Conservation (phyloP, 805 yeast species). For the Wickerhamomyces alni region DNA sequence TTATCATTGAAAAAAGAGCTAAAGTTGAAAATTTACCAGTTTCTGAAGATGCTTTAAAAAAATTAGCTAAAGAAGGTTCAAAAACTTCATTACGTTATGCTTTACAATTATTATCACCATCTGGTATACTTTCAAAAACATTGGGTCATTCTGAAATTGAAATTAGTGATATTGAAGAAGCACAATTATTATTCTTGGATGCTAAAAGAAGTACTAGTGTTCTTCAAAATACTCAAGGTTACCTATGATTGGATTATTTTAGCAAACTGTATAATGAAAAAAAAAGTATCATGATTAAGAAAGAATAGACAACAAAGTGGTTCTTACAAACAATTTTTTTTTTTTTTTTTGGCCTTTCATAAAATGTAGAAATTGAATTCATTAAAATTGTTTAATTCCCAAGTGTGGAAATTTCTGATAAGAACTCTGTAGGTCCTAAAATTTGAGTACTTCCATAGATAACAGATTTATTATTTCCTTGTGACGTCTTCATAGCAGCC, state of each 20-base stretch:
- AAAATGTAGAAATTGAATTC: no score
- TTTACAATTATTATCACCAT: conserved; percentile 84
- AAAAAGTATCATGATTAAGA: neutral
- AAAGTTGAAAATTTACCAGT: conserved; percentile 68
- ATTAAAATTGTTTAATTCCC: conserved; percentile 23
- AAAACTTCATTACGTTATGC: conserved; percentile 86
- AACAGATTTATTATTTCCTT: conserved; percentile 45
- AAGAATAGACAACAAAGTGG: neutral
- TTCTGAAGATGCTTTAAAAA: conserved; percentile 62
- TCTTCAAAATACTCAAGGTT: conserved; percentile 34
- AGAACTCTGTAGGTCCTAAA: conserved; percentile 61
- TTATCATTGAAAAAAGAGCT: conserved; percentile 80
- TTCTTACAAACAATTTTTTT: no score
- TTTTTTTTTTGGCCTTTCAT: no score
- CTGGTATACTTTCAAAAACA: conserved; percentile 75
- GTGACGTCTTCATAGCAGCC: conserved; percentile 38
- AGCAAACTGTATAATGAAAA: neutral
- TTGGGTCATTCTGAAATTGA: conserved; percentile 64
- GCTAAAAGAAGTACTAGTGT: conserved; percentile 75
- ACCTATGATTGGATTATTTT: conserved; percentile 20
- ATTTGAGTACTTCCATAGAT: conserved; percentile 86
- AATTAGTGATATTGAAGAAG: conserved; percentile 74
- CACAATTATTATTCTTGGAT: conserved; percentile 78
- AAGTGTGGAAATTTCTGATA: conserved; percentile 56
- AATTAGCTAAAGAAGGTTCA: conserved; percentile 67